These are phyloP conservation scores for Ceratocystis albifundus DNA, from an alignment of 2,329 filamentous ascomycete species.

Conservation along the genomic window DNA sequence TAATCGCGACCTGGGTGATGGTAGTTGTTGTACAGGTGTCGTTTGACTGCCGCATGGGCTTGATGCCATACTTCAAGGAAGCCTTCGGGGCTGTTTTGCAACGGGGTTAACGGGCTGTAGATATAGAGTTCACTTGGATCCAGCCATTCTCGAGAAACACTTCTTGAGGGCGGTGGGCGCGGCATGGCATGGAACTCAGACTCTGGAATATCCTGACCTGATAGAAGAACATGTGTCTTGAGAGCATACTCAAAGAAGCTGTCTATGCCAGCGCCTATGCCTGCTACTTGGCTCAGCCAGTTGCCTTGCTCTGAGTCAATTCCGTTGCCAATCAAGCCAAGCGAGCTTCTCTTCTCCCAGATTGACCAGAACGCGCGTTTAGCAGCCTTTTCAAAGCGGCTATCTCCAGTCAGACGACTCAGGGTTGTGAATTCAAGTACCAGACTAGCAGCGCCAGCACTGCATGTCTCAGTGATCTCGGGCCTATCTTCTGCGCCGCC, in stretches of 20 bases:
- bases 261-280: slow-evolving; percentile 91
- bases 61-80: slow-evolving; percentile 78
- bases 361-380: slow-evolving; percentile 95
- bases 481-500: background rate
- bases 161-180: slow-evolving; percentile 34
- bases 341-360: slow-evolving; percentile 76
- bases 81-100: slow-evolving; percentile 60
- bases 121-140: slow-evolving; percentile 51
- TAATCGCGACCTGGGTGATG: slow-evolving; percentile 31
- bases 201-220: slow-evolving; percentile 50
- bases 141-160: slow-evolving; percentile 36
- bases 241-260: slow-evolving; percentile 98
- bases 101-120: slow-evolving; percentile 43
- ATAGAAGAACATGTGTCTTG: slow-evolving; percentile 84
- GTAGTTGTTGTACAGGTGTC: slow-evolving; percentile 68
- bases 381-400: slow-evolving; percentile 75
- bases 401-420: slow-evolving; percentile 75
- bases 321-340: slow-evolving; percentile 79
- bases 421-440: slow-evolving; percentile 88
- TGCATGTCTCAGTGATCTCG: slow-evolving; percentile 93
- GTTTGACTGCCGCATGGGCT: slow-evolving; percentile 75
- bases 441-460: slow-evolving; percentile 88
- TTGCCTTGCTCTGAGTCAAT: slow-evolving; percentile 84
- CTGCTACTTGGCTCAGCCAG: slow-evolving; percentile 82
- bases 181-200: slow-evolving; percentile 32